A percentile compares a stretch with the other conserved stretches of the same genome.
These are phyloP conservation scores for Flaveria floridana DNA, from an alignment of 140 eudicot species.

Conservation along the genomic window DNA sequence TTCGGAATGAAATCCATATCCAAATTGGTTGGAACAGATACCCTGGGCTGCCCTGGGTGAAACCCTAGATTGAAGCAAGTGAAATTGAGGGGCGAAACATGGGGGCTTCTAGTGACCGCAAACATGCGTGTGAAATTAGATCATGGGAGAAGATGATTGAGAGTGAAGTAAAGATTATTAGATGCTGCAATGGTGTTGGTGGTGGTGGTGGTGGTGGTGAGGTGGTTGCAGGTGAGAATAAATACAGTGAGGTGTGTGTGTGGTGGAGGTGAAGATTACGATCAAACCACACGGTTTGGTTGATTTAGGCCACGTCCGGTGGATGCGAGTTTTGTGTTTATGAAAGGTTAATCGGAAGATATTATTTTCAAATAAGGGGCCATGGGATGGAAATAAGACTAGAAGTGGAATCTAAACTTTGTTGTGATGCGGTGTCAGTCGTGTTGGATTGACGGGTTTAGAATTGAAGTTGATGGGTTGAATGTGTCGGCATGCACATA, in stretches of 20 bases:
- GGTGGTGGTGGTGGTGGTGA: neutral
- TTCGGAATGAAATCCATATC: slow-evolving; percentile 52
- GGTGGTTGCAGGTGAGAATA: slow-evolving; percentile 5
- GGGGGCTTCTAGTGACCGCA: slow-evolving; percentile 38
- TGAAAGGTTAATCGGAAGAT: too few species aligned
- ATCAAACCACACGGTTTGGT: neutral
- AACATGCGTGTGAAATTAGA: slow-evolving; percentile 35
- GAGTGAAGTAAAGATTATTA: slow-evolving; percentile 30
- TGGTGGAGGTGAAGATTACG: slow-evolving; percentile 16
- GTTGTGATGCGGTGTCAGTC: too few species aligned
- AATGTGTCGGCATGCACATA: too few species aligned
- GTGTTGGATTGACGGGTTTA: too few species aligned
- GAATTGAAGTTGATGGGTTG: too few species aligned
- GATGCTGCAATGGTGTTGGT: neutral
- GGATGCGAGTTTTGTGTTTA: too few species aligned
- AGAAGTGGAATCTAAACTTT: too few species aligned
- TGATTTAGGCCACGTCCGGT: neutral
- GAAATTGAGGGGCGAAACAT: slow-evolving; percentile 19
- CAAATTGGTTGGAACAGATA: slow-evolving; percentile 8
- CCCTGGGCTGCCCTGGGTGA: slow-evolving; percentile 1
- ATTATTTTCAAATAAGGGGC: too few species aligned
- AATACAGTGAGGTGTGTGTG: slow-evolving; percentile 17
- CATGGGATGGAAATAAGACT: too few species aligned
- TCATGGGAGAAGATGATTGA: slow-evolving; percentile 28
- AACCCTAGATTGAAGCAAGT: slow-evolving; percentile 37